phyloP scores from a whole-genome alignment of 441 rosid species.

The Corymbia calophylla region DNA sequence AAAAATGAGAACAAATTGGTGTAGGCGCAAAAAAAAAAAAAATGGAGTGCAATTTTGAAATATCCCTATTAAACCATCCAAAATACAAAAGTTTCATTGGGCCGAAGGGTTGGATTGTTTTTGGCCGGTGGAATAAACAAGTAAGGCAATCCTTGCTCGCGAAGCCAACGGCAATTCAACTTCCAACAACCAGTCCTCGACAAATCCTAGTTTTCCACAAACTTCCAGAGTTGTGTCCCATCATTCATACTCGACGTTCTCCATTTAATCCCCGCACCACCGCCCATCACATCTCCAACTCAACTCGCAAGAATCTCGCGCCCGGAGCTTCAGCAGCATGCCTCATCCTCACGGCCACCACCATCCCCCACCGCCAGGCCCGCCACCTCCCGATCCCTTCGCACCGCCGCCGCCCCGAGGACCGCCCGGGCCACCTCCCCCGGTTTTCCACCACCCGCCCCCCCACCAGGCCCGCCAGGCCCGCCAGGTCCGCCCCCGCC shows the following conservation, averaged over 20 bases:
- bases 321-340: neutral
- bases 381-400: conserved; percentile 1
- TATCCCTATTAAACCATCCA: neutral
- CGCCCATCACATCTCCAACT: neutral
- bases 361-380: conserved; percentile 12
- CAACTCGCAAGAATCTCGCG: neutral
- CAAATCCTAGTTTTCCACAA: neutral
- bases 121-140: neutral
- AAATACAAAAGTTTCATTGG: neutral
- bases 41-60: neutral
- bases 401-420: conserved; percentile 1
- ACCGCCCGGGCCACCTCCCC: neutral
- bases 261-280: neutral
- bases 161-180: neutral
- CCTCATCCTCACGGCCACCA: neutral
- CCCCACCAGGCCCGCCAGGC: neutral
- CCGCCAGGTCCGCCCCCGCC: neutral
- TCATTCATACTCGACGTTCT: neutral
- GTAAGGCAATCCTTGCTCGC: neutral
- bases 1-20: neutral
- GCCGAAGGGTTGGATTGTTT: neutral
- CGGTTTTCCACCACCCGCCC: neutral
- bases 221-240: neutral
- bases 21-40: neutral
- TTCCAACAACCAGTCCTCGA: neutral